These are phyloP conservation scores for Candida oleophila DNA, from an alignment of 805 yeast genomes.

Conservation along the genomic window DNA sequence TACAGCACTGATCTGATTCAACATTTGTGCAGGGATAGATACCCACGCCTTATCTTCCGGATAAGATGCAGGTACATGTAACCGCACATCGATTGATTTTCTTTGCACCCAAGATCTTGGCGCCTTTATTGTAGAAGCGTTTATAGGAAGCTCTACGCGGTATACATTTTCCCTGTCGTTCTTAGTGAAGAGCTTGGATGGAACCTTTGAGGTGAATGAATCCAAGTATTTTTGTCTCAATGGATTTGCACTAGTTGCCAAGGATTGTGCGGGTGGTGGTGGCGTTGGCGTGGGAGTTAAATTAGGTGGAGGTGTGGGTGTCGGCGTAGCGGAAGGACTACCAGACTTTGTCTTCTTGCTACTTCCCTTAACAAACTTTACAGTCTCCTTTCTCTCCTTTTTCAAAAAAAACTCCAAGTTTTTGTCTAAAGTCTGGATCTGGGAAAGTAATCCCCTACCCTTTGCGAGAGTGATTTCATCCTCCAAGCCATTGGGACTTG, in stretches of 20 bases:
- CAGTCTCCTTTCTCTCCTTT: constrained; percentile 57
- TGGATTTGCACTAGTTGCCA: neutral
- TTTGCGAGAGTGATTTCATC: constrained; percentile 33
- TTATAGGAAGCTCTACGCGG: constrained; percentile 32
- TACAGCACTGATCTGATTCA: constrained; percentile 16
- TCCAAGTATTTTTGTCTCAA: constrained; percentile 19
- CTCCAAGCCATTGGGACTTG: constrained; percentile 20
- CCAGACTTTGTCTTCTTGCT: neutral
- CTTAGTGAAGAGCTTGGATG: constrained; percentile 26
- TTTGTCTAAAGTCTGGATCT: constrained; percentile 53
- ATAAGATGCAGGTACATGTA: constrained; percentile 32
- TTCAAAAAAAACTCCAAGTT: constrained; percentile 58
- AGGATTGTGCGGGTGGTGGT: constrained; percentile 3
- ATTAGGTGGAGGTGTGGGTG: neutral
- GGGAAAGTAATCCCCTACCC: constrained; percentile 53
- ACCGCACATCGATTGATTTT: constrained; percentile 25
- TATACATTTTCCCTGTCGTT: constrained; percentile 24
- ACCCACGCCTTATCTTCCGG: constrained; percentile 25
- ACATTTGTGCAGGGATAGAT: constrained; percentile 25
- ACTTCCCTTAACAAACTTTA: constrained; percentile 50
- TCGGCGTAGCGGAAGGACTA: neutral
- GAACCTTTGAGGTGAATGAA: constrained; percentile 27
- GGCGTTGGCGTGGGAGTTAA: constrained; percentile 5
- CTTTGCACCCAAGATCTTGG: constrained; percentile 32
- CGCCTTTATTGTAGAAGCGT: neutral